Evolutionary conservation across 2,329 filamentous ascomycete genomes (phyloP), one percentile per base, ranked within the genome.

Genomic region (Metarhizium humberi): DNA sequence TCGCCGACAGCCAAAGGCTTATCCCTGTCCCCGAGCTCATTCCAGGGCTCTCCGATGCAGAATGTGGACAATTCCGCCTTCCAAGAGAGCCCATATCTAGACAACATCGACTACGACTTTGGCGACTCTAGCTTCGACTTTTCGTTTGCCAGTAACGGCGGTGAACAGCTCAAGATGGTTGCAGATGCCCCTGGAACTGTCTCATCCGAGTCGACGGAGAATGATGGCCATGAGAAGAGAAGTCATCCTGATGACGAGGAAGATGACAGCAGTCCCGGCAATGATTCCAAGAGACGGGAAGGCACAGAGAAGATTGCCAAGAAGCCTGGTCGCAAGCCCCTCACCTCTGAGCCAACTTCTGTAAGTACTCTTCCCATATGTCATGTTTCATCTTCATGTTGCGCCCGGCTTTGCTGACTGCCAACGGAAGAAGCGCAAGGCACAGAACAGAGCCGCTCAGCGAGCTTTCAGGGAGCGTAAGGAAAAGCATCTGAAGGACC

Each of bases 311-410:
- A 94, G 73, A 79, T 86, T 47, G 84, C 90, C 29, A 97, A 97
- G 82, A 99, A 97, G 75, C 92, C 94, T 4, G 94, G 94, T 52
- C 84, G 94, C 60, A 99, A 99, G 78, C 94, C 92, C 20, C 78
- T 97, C 65, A 97, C 90, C 50, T 95, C 90, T 25, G 94, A 97
- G 71, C 94, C 94, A 29, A 97, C 89, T 63, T 94, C 92, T 62
- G 92, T 97, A 85, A 77, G 92, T 83, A n/a, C 50, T 56, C 55
- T 58, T 48, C 20, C 55, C 25, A 43, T 48, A 32, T 3, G 30
- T 5, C 8, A 18, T 16, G 38, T 16, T 16, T 16, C 38, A 40
- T 11, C 8, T 7, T 11, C 38, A 11, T 16, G 11, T 5, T 40
- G 3, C 38, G 5, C 7, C 11, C 47, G 25, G 48, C 29, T 6